Base-by-base conservation (phyloP, 352 stramenopile species). In the Phytophthora constricta region DNA sequence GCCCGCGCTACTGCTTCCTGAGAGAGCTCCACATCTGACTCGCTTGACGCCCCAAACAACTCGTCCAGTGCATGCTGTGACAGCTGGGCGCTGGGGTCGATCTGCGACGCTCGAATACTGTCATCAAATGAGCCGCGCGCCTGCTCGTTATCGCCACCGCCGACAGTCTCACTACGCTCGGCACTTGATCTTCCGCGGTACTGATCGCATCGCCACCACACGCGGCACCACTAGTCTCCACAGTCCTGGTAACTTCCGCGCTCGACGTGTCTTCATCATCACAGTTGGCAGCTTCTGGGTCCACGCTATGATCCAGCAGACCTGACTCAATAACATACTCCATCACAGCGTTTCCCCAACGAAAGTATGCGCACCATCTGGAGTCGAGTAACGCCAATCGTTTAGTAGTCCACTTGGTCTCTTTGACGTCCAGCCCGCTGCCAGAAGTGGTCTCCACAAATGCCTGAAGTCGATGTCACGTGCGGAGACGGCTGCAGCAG, bases 21-120 rank as follows among this genome's bases (percentile, higher is more conserved):
- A 2, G 64, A 72, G 34, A 63, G 39, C 14, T 58, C 26, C 7
- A 43, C 23, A 2, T 64, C 51, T 3, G 43, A 50, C 2, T 50
- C 54, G 22, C 47, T 64, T 13, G 51, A 39, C 4, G 28, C 4
- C 3, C 28, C 41, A 13, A 70, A 57, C 54, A 65, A 16, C 5
- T 0, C 16, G 19, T 62, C n/a, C 5, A 70, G 1, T 0, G 48
- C 65, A 3, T 14, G 5, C 37, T 67, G 64, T 0, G 49, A 60
- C 2, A 66, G 39, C 16, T 59, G n/a, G 9, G 57, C 10, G 20
- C 14, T 60, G 4, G 57, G 62, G 51, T 72, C 57, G n/a, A 72
- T 68, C 20, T 62, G 41, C 1, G 56, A 62, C n/a, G 46, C 14
- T 20, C 27, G 4, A 5, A 56, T 11, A 16, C 16, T 20, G 7